These are phyloP conservation scores for Podaxis sp. DNA, from an alignment of 768 basidiomycete genomes.

Conservation along the genomic window DNA sequence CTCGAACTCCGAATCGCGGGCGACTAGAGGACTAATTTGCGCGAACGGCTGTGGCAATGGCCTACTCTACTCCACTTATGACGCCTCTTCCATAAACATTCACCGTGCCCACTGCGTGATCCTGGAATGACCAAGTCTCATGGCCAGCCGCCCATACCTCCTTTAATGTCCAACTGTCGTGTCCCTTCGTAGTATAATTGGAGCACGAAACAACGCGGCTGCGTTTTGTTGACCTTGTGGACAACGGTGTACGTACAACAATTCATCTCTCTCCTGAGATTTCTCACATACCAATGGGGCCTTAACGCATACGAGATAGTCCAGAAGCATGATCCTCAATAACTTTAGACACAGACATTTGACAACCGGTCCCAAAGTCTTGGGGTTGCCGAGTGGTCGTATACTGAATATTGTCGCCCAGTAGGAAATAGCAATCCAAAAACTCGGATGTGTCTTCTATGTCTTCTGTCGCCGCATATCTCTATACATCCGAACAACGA, in stretches of 20 bases:
- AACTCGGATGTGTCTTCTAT: neutral
- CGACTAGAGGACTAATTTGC: neutral
- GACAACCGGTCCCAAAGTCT: slow-evolving; percentile 4
- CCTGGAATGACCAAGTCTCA: slow-evolving; percentile 5
- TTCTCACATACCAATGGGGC: slow-evolving; percentile 12
- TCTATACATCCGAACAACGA: slow-evolving; percentile 2
- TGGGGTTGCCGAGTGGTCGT: neutral
- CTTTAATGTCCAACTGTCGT: neutral
- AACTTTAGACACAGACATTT: neutral
- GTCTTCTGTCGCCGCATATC: slow-evolving; percentile 11
- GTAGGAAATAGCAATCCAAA: neutral
- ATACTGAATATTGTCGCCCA: neutral
- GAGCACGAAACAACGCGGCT: neutral
- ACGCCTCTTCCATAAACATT: slow-evolving; percentile 7
- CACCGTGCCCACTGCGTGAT: neutral
- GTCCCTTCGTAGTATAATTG: slow-evolving; percentile 9
- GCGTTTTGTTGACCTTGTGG: slow-evolving; percentile 1
- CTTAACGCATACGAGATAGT: neutral
- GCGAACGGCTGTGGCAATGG: neutral
- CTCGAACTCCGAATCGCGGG: slow-evolving; percentile 5
- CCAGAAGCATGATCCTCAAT: slow-evolving; percentile 8
- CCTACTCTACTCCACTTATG: slow-evolving; percentile 6
- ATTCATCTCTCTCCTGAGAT: slow-evolving; percentile 12
- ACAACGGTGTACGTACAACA: slow-evolving; percentile 6
- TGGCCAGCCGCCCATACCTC: neutral